Evolutionary conservation across 768 basidiomycete species (phyloP), one percentile per base, ranked within the genome.

Genomic region (Leccinellum albellum): DNA sequence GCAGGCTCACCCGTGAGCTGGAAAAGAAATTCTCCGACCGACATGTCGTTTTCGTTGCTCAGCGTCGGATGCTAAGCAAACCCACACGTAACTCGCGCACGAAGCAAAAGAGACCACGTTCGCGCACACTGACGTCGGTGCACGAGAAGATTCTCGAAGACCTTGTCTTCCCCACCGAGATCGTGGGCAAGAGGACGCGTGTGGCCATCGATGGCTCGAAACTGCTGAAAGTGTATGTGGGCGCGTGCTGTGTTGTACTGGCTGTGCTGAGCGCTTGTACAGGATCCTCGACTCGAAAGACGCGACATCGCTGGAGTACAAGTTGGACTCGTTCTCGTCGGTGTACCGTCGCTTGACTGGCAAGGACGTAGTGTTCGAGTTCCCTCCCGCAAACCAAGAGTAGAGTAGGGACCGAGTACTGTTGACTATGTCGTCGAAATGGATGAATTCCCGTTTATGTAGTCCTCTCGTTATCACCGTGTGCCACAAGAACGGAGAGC

Each of bases 11-110:
- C 60, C 89, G 96, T 54, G 96, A 98, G 74, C 85, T 99, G 70
- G 97, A 99, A 86, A 99, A 99, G 86, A 99, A 99, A 79, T 98
- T 99, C 81, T 93, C 97, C 47, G 97, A 98, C 80, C 87, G 94
- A 73, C 95, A 98, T 78, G 94, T 99, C 74, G 92, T 99, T 57
- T 98, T 99, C 75, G 86, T 98, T 74, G 97, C 91, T 54, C 97
- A 99, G 79, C 94, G 97, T 75, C 88, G 96, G 71, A 94, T 98
- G 87, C 82, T 98, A 74, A 91, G 89, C 81, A 98, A 95, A 77
- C 95, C 95, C 56, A 94, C 94, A 64, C 93, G 94, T 63, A 91
- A 83, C 70, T 92, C 94, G 56, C 89, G 91, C 65, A 87, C 91
- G 66, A 83, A 87, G 79, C 96, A 99, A 81, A 96, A 96, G 85